phyloP scores from a whole-genome alignment of 768 basidiomycete genomes.

The Boletus reticulatus region DNA sequence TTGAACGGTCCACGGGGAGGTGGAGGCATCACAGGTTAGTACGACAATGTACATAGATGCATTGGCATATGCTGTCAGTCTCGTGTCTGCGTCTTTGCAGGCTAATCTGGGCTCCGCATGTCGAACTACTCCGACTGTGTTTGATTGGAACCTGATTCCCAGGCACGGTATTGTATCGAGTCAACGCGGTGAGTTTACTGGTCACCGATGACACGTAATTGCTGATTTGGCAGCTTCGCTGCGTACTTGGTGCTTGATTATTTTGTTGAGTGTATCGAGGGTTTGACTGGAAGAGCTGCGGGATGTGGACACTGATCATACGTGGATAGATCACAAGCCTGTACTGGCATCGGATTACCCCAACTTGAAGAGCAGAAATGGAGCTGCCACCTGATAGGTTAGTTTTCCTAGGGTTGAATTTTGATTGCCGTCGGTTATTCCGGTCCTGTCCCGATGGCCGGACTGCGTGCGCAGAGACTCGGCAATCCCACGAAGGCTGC shows the following conservation, averaged over 20 bases:
- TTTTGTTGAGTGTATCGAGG: not conserved
- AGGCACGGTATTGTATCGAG: conserved; percentile 6
- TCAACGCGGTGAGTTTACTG: conserved; percentile 18
- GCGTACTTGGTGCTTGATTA: too few relatives aligned
- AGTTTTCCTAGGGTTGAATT: not conserved
- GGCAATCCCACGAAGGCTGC: conserved; percentile 4
- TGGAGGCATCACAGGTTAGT: too few relatives aligned
- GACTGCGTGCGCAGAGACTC: conserved; percentile 6
- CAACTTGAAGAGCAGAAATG: too few relatives aligned
- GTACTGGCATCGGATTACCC: not conserved
- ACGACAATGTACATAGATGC: too few relatives aligned
- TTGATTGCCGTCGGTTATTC: conserved; percentile 7
- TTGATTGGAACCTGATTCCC: conserved; percentile 5
- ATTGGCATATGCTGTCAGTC: too few relatives aligned
- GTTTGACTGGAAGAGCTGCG: not conserved
- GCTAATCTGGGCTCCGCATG: too few relatives aligned
- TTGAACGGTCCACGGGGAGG: too few relatives aligned
- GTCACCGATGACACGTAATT: conserved; percentile 13
- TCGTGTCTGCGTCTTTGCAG: too few relatives aligned
- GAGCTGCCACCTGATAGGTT: conserved; percentile 9
- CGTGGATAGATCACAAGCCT: not conserved
- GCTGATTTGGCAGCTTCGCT: not conserved
- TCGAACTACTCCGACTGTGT: too few relatives aligned
- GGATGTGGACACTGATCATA: too few relatives aligned
- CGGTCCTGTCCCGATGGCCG: conserved; percentile 1